A percentile compares a stretch with the other conserved stretches of the same genome.
These are phyloP conservation scores for Calonectria hongkongensis DNA, from an alignment of 2,329 filamentous ascomycete species.

Conservation along the genomic window DNA sequence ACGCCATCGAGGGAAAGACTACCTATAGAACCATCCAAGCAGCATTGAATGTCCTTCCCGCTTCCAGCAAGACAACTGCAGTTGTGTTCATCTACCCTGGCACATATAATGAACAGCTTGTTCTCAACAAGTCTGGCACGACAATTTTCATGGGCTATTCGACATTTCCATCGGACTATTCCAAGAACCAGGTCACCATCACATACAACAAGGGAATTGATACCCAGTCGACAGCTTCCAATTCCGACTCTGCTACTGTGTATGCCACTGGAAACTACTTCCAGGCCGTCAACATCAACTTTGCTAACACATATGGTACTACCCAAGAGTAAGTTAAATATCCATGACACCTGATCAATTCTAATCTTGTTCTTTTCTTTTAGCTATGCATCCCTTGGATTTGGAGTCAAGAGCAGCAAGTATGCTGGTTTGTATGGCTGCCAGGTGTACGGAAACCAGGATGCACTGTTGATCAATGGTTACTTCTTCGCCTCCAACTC, in stretches of 20 bases:
- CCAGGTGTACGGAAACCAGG: constrained; percentile 68
- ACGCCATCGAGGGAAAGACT: constrained; percentile 47
- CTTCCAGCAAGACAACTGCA: constrained; percentile 49
- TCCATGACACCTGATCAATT: neutral
- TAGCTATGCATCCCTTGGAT: constrained; percentile 66
- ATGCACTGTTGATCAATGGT: constrained; percentile 69
- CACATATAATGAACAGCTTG: constrained; percentile 74
- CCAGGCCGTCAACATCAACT: constrained; percentile 53
- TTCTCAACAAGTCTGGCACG: constrained; percentile 42
- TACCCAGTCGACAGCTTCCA: constrained; percentile 48
- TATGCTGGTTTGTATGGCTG: constrained; percentile 63
- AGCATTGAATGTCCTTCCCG: constrained; percentile 52
- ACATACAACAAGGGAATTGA: constrained; percentile 50
- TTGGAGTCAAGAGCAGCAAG: constrained; percentile 64
- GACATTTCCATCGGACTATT: constrained; percentile 51
- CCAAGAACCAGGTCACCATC: constrained; percentile 50
- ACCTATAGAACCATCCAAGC: constrained; percentile 54
- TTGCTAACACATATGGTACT: constrained; percentile 49
- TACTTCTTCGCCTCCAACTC: constrained; percentile 67
- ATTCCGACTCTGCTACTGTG: constrained; percentile 52
- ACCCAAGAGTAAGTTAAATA: constrained; percentile 41
- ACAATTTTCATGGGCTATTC: constrained; percentile 50
- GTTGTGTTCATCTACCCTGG: constrained; percentile 64
- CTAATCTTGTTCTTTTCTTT: neutral
- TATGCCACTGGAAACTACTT: constrained; percentile 52